Evolutionary conservation across 1,139 yeast species (phyloP).

Genomic region (Kurtzmaniella quercitrusa): DNA sequence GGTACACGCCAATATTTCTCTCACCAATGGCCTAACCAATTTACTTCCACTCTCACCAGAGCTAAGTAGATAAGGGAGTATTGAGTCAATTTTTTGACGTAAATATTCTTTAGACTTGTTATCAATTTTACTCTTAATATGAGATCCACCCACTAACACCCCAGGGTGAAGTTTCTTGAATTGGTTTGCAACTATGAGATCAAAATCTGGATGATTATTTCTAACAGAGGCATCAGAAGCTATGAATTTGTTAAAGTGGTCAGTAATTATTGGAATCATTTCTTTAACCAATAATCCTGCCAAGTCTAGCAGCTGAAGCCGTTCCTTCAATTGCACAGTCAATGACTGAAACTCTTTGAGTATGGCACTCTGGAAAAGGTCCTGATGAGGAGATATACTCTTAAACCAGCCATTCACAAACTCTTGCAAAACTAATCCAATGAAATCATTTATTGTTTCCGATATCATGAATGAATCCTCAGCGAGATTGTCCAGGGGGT

Average conservation of each 20-base stretch:
- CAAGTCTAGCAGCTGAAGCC: constrained; percentile 47
- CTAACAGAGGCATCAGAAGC: constrained; percentile 48
- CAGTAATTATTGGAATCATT: constrained; percentile 62
- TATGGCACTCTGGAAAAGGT: constrained; percentile 52
- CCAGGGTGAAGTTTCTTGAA: constrained; percentile 62
- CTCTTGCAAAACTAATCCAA: constrained; percentile 51
- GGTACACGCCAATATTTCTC: constrained; percentile 61
- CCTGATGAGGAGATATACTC: constrained; percentile 40
- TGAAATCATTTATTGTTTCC: constrained; percentile 48
- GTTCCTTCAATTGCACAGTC: constrained; percentile 33
- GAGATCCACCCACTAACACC: constrained; percentile 22
- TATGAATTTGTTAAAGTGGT: constrained; percentile 55
- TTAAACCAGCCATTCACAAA: constrained; percentile 67
- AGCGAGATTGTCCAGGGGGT: constrained; percentile 21
- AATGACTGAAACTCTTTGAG: constrained; percentile 45
- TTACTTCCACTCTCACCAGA: constrained; percentile 47
- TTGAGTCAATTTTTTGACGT: constrained; percentile 32
- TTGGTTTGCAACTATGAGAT: constrained; percentile 55
- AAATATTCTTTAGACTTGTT: constrained; percentile 52
- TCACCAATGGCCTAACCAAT: constrained; percentile 46
- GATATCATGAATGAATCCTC: constrained; percentile 53
- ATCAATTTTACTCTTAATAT: constrained; percentile 19
- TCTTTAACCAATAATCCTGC: constrained; percentile 55
- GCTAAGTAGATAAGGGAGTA: constrained; percentile 52
- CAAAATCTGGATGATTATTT: constrained; percentile 32